These are phyloP conservation scores for Takashimella koratensis DNA, from an alignment of 1,284 basidiomycete genomes.

Conservation along the genomic window DNA sequence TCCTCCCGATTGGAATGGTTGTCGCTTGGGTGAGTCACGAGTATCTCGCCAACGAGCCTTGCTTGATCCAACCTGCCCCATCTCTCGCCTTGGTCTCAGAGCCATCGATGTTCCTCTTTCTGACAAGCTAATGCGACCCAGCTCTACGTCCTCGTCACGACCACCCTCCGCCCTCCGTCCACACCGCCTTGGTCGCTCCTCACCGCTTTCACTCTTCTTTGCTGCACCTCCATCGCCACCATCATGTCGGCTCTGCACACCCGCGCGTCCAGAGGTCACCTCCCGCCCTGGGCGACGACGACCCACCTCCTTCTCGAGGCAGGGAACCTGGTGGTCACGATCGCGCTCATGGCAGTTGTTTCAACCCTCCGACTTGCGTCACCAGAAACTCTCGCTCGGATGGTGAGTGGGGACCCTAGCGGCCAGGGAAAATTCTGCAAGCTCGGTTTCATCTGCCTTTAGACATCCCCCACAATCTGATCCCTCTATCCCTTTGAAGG, in stretches of 20 bases:
- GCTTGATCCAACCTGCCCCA: slow-evolving; percentile 1
- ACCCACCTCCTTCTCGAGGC: slow-evolving; percentile 24
- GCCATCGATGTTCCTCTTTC: too few species aligned
- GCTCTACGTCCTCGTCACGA: slow-evolving; percentile 29
- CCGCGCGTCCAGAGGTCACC: slow-evolving; percentile 15
- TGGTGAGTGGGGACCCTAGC: slow-evolving; percentile 31
- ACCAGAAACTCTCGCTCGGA: slow-evolving; percentile 27
- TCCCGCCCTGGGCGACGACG: slow-evolving; percentile 33
- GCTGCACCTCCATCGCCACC: slow-evolving; percentile 20
- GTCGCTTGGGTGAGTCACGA: slow-evolving; percentile 39
- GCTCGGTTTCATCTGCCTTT: too few species aligned
- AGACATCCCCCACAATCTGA: too few species aligned
- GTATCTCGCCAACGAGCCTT: not conserved
- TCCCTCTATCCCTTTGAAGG: not conserved
- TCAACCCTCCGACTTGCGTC: slow-evolving; percentile 33
- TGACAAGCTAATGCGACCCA: too few species aligned
- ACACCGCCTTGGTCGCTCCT: slow-evolving; percentile 39
- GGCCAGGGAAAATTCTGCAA: too few species aligned
- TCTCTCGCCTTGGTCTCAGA: too few species aligned
- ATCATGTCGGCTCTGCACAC: slow-evolving; percentile 29
- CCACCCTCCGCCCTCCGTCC: slow-evolving; percentile 29
- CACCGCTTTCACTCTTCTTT: slow-evolving; percentile 29
- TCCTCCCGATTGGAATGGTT: slow-evolving; percentile 31
- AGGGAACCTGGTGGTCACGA: slow-evolving; percentile 18
- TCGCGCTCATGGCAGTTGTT: slow-evolving; percentile 23